Conservation (phyloP, 495 filamentous ascomycete genomes). For the Penicillium chermesinum region DNA sequence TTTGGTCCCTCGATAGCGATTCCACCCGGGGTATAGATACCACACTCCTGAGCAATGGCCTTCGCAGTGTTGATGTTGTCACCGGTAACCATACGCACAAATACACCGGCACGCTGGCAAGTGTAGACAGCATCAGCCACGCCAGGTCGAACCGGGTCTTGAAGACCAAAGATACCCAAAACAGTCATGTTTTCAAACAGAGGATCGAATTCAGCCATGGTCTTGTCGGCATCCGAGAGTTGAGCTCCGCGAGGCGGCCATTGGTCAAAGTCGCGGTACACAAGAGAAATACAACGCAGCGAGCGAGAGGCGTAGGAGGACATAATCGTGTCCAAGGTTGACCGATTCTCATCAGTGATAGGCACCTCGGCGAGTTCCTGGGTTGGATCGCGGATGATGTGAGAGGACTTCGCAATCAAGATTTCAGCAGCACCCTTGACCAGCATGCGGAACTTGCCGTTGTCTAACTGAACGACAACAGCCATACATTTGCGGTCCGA, state of each 20-base stretch:
- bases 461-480: constrained; percentile 59
- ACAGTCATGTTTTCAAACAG: constrained; percentile 76
- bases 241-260: constrained; percentile 75
- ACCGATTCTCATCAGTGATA: constrained; percentile 53
- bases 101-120: constrained; percentile 74
- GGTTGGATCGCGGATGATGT: constrained; percentile 67
- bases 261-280: constrained; percentile 81
- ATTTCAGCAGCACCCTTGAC: constrained; percentile 93
- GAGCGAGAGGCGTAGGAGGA: constrained; percentile 74
- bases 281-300: constrained; percentile 77
- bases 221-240: constrained; percentile 61
- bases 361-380: constrained; percentile 48
- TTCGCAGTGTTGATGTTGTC: constrained; percentile 83
- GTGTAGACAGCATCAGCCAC: constrained; percentile 71
- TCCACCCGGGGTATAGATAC: constrained; percentile 70
- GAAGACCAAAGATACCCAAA: constrained; percentile 76
- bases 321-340: constrained; percentile 61
- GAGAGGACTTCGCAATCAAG: constrained; percentile 64
- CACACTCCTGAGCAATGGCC: constrained; percentile 79
- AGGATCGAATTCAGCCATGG: constrained; percentile 70
- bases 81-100: constrained; percentile 87
- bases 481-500: constrained; percentile 89
- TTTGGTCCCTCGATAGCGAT: constrained; percentile 77
- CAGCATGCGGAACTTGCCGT: constrained; percentile 65
- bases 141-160: constrained; percentile 76